These are phyloP conservation scores for Aspergillus conjunctus DNA, from an alignment of 495 filamentous ascomycete species.

Conservation along the genomic window DNA sequence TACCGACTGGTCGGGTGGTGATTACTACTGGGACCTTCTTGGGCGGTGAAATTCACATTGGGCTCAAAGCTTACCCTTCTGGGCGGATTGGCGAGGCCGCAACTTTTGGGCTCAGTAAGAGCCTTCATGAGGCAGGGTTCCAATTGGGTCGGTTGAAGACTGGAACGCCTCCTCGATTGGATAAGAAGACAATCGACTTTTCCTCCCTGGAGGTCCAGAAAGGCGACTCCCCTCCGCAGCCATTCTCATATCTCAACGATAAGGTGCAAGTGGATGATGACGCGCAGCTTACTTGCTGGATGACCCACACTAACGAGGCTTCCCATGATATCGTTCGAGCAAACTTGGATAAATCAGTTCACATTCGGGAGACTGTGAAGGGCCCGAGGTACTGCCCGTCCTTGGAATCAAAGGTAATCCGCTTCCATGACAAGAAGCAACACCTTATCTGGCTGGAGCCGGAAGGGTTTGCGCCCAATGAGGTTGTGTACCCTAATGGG, in stretches of 20 bases:
- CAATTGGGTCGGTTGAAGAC: conserved; percentile 91
- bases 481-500: conserved; percentile 94
- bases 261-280: conserved; percentile 69
- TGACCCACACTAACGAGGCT: conserved; percentile 79
- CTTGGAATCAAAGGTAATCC: conserved; percentile 90
- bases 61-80: conserved; percentile 77
- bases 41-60: conserved; percentile 96
- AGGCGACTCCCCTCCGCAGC: conserved; percentile 83
- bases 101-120: conserved; percentile 91
- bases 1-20: conserved; percentile 78
- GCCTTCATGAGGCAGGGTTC: conserved; percentile 86
- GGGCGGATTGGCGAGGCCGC: conserved; percentile 94
- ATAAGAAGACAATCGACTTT: conserved; percentile 82
- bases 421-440: conserved; percentile 73
- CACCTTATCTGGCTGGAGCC: conserved; percentile 97
- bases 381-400: conserved; percentile 96
- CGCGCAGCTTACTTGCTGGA: conserved; percentile 76
- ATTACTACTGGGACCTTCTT: conserved; percentile 97
- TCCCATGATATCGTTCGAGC: conserved; percentile 82
- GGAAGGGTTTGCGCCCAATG: conserved; percentile 83
- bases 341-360: conserved; percentile 89
- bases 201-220: conserved; percentile 65
- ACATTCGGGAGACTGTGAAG: conserved; percentile 93
- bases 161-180: conserved; percentile 88
- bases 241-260: conserved; percentile 89